Conservation (phyloP, 2,329 filamentous ascomycete species). For the Ceratocystis cubensis region DNA sequence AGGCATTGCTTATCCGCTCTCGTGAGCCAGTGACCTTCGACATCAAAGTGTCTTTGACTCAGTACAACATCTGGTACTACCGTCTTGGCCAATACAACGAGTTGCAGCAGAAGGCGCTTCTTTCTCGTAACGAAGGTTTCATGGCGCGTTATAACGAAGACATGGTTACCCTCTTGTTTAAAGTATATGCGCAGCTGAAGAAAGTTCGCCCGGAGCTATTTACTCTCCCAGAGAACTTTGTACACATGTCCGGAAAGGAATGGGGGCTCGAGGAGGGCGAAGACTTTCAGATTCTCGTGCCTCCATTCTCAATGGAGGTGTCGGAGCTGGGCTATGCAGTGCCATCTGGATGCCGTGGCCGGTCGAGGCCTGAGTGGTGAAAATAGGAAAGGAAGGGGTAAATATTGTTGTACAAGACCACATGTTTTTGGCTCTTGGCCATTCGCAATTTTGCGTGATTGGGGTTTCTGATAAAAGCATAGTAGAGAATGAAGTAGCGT, state of each 20-base stretch:
- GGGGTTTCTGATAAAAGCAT: no score
- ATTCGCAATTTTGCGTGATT: no score
- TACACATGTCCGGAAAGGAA: slow-evolving; percentile 19
- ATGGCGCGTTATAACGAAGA: slow-evolving; percentile 23
- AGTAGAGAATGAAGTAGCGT: no score
- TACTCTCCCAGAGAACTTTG: slow-evolving; percentile 18
- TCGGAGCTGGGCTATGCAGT: slow-evolving; percentile 17
- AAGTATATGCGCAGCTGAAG: slow-evolving; percentile 13
- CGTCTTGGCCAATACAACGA: slow-evolving; percentile 23
- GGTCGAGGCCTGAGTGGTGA: slow-evolving; percentile 20
- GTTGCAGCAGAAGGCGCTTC: slow-evolving; percentile 20
- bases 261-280: slow-evolving; percentile 17
- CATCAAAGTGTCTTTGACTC: slow-evolving; percentile 25
- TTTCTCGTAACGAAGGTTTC: slow-evolving; percentile 22
- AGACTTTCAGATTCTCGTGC: slow-evolving; percentile 18
- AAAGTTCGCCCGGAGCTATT: slow-evolving; percentile 21
- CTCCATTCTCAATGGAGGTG: slow-evolving; percentile 18
- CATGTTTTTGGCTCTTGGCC: neutral
- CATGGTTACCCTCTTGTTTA: slow-evolving; percentile 22
- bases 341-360: slow-evolving; percentile 18
- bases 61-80: slow-evolving; percentile 26
- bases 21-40: slow-evolving; percentile 23
- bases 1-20: slow-evolving; percentile 23
- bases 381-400: neutral
- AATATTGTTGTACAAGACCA: neutral